Conservation (phyloP, 2,329 filamentous ascomycete genomes). For the Capronia americana region DNA sequence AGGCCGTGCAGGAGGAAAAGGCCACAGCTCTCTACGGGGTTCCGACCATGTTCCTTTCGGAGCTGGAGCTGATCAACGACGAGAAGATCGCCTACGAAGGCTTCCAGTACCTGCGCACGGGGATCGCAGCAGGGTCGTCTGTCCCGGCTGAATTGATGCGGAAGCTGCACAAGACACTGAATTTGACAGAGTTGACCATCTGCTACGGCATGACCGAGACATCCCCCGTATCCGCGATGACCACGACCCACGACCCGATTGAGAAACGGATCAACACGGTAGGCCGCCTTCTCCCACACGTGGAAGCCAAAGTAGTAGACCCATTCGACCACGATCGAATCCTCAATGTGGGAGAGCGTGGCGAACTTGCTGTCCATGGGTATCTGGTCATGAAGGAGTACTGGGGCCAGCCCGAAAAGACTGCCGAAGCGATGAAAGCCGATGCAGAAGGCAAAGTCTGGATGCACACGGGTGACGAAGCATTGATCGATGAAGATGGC, state of each 20-base stretch:
- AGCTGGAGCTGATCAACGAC: slow-evolving; percentile 75
- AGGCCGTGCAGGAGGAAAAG: slow-evolving; percentile 66
- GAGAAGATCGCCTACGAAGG: slow-evolving; percentile 57
- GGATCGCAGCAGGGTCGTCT: slow-evolving; percentile 86
- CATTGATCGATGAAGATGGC: slow-evolving; percentile 74
- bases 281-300: slow-evolving; percentile 83
- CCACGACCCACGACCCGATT: slow-evolving; percentile 74
- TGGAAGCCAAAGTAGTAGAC: slow-evolving; percentile 77
- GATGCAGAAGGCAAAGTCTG: slow-evolving; percentile 64
- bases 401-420: slow-evolving; percentile 74
- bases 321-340: slow-evolving; percentile 69
- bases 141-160: slow-evolving; percentile 73
- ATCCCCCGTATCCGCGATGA: slow-evolving; percentile 75
- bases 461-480: slow-evolving; percentile 95
- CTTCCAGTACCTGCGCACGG: slow-evolving; percentile 76
- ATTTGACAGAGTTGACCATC: slow-evolving; percentile 82
- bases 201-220: slow-evolving; percentile 99
- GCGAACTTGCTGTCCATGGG: slow-evolving; percentile 82
- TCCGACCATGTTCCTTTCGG: slow-evolving; percentile 90
- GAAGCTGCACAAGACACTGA: slow-evolving; percentile 73
- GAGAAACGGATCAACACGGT: slow-evolving; percentile 76
- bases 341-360: slow-evolving; percentile 69
- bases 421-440: slow-evolving; percentile 67
- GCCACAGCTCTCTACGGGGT: slow-evolving; percentile 83
- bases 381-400: slow-evolving; percentile 93